phyloP scores from a whole-genome alignment of 352 stramenopile genomes.

The Phytophthora aleatoria region DNA sequence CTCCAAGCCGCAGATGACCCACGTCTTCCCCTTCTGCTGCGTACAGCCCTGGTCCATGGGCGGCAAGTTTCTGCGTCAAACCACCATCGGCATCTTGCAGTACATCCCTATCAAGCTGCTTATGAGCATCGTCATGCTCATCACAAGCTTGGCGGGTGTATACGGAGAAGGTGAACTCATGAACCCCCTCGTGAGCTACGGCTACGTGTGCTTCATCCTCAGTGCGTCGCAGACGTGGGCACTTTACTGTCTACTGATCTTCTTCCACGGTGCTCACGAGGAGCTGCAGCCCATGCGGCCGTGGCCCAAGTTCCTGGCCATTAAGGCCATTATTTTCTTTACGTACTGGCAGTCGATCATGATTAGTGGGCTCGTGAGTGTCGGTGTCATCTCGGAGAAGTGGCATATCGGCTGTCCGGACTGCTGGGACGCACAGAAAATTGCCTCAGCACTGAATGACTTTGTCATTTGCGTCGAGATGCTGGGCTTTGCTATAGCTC shows the following conservation, averaged over 20 bases:
- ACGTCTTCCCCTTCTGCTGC: constrained; percentile 88
- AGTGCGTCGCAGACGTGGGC: constrained; percentile 92
- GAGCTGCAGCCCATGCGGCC: constrained; percentile 89
- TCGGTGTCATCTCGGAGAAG: constrained; percentile 86
- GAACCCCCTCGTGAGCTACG: constrained; percentile 82
- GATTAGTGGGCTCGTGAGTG: constrained; percentile 88
- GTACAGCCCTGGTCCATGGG: constrained; percentile 91
- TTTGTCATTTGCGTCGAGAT: constrained; percentile 96
- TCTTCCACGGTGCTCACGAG: constrained; percentile 92
- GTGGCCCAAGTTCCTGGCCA: constrained; percentile 93
- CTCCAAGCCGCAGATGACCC: constrained; percentile 84
- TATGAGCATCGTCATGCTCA: constrained; percentile 87
- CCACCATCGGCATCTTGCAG: constrained; percentile 92
- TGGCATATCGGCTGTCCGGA: constrained; percentile 85
- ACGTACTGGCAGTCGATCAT: constrained; percentile 94
- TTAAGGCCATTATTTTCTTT: constrained; percentile 96
- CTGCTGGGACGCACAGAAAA: constrained; percentile 86
- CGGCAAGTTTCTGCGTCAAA: constrained; percentile 92
- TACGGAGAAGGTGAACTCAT: constrained; percentile 91
- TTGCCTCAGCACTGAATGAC: constrained; percentile 92
- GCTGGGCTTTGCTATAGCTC: constrained; percentile 91
- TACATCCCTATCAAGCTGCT: constrained; percentile 92
- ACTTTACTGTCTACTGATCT: constrained; percentile 94
- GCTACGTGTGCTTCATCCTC: constrained; percentile 91
- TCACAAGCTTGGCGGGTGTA: constrained; percentile 82